Evolutionary conservation across 768 basidiomycete genomes (phyloP).

Genomic region (Gyrodon lividus): DNA sequence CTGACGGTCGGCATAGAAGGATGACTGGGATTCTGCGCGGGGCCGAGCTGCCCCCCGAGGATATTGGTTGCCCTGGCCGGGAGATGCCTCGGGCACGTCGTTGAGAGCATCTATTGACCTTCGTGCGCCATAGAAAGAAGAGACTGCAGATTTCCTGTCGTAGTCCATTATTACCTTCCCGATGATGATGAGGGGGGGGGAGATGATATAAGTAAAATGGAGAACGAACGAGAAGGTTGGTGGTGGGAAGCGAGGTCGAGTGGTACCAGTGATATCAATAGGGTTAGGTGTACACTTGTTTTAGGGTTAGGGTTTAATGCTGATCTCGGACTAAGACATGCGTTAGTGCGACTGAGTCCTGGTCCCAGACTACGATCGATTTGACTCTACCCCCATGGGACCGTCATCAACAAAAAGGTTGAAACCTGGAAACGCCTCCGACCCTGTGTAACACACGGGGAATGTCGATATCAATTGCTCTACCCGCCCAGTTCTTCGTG

Average conservation of each 20-base stretch:
- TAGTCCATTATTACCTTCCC: conserved; percentile 53
- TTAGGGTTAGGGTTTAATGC: conserved; percentile 28
- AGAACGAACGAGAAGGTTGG: background rate
- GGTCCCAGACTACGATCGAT: background rate
- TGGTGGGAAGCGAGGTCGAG: conserved; percentile 12
- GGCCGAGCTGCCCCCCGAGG: conserved; percentile 38
- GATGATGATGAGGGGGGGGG: background rate
- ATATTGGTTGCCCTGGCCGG: conserved; percentile 14
- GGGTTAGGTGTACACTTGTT: background rate
- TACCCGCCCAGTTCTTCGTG: no score
- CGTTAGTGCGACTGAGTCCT: no score
- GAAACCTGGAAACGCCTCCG: no score
- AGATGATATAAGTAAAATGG: background rate
- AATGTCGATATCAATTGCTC: no score
- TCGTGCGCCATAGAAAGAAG: conserved; percentile 71
- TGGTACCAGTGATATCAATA: background rate
- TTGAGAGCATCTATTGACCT: conserved; percentile 67
- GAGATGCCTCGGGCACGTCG: conserved; percentile 35
- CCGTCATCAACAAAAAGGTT: no score
- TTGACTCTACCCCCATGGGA: no score
- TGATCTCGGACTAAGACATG: conserved; percentile 1
- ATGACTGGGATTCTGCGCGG: conserved; percentile 70
- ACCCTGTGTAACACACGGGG: no score
- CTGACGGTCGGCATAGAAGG: conserved; percentile 51
- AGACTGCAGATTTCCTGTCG: conserved; percentile 76